A percentile compares a stretch with the other conserved stretches of the same genome.
phyloP scores from a whole-genome alignment of 768 basidiomycete species.

The Psilocybe azurescens region DNA sequence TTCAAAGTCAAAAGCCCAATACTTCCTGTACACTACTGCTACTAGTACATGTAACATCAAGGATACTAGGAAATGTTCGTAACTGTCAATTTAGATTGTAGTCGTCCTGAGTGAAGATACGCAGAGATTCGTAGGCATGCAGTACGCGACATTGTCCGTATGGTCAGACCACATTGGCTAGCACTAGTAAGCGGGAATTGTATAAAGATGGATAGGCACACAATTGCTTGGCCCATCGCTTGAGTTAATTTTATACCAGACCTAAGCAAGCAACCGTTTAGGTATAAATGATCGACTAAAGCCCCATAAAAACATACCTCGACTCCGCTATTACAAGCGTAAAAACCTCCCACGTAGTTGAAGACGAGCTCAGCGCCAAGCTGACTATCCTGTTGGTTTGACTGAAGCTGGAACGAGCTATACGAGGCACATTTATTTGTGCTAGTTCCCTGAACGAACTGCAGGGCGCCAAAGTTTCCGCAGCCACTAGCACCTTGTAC shows the following conservation, averaged over 20 bases:
- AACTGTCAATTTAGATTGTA: too few relatives aligned
- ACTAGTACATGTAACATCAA: too few relatives aligned
- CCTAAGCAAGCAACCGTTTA: slow-evolving; percentile 15
- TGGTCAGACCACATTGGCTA: background rate
- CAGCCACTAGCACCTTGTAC: slow-evolving; percentile 28
- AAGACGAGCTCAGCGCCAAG: slow-evolving; percentile 33
- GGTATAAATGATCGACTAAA: background rate
- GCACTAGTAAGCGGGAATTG: slow-evolving; percentile 24
- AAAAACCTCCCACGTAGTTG: slow-evolving; percentile 35
- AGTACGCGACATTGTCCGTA: too few relatives aligned
- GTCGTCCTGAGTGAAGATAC: too few relatives aligned
- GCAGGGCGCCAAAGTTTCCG: slow-evolving; percentile 31
- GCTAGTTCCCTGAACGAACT: slow-evolving; percentile 29
- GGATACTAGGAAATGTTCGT: too few relatives aligned
- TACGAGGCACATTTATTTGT: slow-evolving; percentile 38
- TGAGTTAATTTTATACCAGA: slow-evolving; percentile 28
- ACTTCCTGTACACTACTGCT: too few relatives aligned
- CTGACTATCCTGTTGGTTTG: slow-evolving; percentile 34
- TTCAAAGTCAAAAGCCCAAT: too few relatives aligned
- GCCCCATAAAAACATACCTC: slow-evolving; percentile 24
- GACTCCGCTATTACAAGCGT: slow-evolving; percentile 29
- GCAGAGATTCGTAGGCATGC: too few relatives aligned
- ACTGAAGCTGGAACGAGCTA: slow-evolving; percentile 31
- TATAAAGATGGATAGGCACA: slow-evolving; percentile 24
- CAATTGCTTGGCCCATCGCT: slow-evolving; percentile 24